These are phyloP conservation scores for Paramecium pentaurelia DNA, from an alignment of 73 alveolate species.

Conservation along the genomic window DNA sequence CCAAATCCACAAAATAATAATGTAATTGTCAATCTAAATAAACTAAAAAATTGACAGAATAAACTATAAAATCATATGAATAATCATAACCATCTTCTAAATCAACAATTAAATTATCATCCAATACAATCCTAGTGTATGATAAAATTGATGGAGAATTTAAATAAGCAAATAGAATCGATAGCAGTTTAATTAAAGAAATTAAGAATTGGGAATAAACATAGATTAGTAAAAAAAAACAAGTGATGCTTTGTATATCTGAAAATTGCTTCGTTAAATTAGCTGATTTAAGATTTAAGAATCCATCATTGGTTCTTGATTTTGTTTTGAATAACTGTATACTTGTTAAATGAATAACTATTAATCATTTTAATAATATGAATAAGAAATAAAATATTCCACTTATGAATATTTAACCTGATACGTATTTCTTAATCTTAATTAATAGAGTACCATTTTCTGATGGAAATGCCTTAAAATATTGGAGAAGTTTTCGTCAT, in stretches of 20 bases:
- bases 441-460: background rate
- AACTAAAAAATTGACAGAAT: background rate
- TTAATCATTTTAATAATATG: background rate
- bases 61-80: background rate
- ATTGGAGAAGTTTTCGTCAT: background rate
- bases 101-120: background rate
- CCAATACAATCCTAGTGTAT: background rate
- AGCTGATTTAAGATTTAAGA: background rate
- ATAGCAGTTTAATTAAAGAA: background rate
- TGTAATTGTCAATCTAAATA: background rate
- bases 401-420: background rate
- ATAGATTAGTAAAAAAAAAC: background rate
- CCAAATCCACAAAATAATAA: background rate
- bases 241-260: background rate
- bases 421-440: background rate
- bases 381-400: background rate
- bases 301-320: background rate
- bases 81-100: background rate
- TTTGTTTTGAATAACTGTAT: background rate
- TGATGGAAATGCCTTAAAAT: background rate
- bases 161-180: background rate
- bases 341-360: conserved; percentile 2
- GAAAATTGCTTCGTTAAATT: background rate
- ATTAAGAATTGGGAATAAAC: background rate
- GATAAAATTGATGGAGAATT: background rate